phyloP scores from a whole-genome alignment of 2,329 filamentous ascomycete species.

The Xylariomycetidae sp. region DNA sequence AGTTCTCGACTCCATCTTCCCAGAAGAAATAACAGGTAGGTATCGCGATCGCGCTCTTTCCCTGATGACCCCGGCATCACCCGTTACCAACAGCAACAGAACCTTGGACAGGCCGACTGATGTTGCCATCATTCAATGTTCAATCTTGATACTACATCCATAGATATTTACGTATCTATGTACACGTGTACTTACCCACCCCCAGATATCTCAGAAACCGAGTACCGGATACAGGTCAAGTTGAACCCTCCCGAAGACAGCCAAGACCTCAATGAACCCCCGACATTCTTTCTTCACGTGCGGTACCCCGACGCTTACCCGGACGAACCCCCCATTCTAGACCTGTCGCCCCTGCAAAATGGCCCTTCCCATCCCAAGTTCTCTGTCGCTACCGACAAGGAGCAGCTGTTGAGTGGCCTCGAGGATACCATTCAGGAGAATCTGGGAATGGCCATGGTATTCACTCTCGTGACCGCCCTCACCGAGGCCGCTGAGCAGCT shows the following conservation, averaged over 20 bases:
- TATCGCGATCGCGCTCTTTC: conserved; percentile 6
- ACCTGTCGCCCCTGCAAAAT: conserved; percentile 71
- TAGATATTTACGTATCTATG: background rate
- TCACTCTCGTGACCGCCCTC: conserved; percentile 79
- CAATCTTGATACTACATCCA: background rate
- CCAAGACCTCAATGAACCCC: conserved; percentile 61
- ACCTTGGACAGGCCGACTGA: too few species aligned
- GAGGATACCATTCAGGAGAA: conserved; percentile 81
- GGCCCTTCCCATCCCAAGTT: conserved; percentile 66
- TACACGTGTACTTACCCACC: conserved; percentile 4
- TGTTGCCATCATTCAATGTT: conserved; percentile 2
- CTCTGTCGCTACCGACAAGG: conserved; percentile 75
- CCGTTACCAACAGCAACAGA: too few species aligned
- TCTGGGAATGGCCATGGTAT: conserved; percentile 96
- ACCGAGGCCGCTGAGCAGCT: conserved; percentile 90
- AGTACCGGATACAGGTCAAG: conserved; percentile 81
- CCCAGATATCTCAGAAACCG: conserved; percentile 80
- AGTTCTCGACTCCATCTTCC: conserved; percentile 96
- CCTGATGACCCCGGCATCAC: too few species aligned
- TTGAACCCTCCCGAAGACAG: conserved; percentile 70
- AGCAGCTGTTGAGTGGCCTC: conserved; percentile 65
- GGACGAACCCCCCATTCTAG: conserved; percentile 77
- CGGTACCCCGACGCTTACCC: conserved; percentile 89
- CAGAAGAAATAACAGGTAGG: conserved; percentile 89
- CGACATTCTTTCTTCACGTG: conserved; percentile 76